A percentile compares a stretch with the other conserved stretches of the same genome.
Conservation (phyloP, 2,329 filamentous ascomycete species). For the Microsporum canis region DNA sequence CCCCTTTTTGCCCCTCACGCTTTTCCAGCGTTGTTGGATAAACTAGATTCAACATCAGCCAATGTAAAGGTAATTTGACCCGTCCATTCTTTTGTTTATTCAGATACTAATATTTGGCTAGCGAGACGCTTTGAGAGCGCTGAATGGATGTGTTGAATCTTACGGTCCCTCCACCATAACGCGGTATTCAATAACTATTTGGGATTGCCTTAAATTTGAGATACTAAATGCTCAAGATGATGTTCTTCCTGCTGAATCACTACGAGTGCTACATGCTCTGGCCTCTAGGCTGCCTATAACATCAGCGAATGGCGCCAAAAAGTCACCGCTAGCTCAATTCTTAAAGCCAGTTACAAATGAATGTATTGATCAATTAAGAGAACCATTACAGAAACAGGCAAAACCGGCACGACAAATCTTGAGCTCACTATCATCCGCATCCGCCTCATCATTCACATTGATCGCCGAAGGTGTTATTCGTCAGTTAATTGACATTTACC, state of each 20-base stretch:
- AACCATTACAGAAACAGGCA: constrained; percentile 58
- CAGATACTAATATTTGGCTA: constrained; percentile 22
- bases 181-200: constrained; percentile 53
- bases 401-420: constrained; percentile 53
- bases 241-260: constrained; percentile 49
- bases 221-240: constrained; percentile 57
- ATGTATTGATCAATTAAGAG: constrained; percentile 56
- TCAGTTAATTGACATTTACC: constrained; percentile 48
- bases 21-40: constrained; percentile 57
- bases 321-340: constrained; percentile 41
- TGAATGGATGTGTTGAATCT: constrained; percentile 47
- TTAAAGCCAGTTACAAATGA: constrained; percentile 53
- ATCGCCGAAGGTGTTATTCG: constrained; percentile 47
- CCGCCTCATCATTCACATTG: constrained; percentile 43
- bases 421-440: constrained; percentile 44
- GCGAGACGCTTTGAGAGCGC: constrained; percentile 54
- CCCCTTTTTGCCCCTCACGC: constrained; percentile 53
- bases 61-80: constrained; percentile 49
- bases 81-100: not conserved
- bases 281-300: constrained; percentile 43
- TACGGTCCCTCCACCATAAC: constrained; percentile 51
- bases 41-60: constrained; percentile 56
- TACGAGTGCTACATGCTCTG: constrained; percentile 45
- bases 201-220: constrained; percentile 59
- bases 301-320: constrained; percentile 25